Evolutionary conservation across 768 basidiomycete species (phyloP).

Genomic region (Lentinula aciculospora): DNA sequence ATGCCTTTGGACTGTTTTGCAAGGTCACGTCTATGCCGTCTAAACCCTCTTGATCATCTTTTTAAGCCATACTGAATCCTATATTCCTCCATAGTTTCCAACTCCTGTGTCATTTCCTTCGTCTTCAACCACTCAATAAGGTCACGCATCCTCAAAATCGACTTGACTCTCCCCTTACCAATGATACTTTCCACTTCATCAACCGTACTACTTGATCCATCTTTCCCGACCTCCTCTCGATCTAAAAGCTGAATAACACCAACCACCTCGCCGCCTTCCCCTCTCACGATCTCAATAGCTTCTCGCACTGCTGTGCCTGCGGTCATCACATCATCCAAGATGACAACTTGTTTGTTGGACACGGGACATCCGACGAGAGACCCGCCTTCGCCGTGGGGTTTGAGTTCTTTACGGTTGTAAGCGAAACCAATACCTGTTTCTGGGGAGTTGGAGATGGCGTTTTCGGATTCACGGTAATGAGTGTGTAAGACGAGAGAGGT

Average conservation of each 20-base stretch:
- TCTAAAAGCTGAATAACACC: constrained; percentile 88
- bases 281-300: constrained; percentile 68
- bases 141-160: constrained; percentile 83
- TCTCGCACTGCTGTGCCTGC: constrained; percentile 83
- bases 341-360: constrained; percentile 75
- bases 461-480: constrained; percentile 39
- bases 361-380: constrained; percentile 82
- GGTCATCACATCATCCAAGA: constrained; percentile 97
- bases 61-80: constrained; percentile 67
- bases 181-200: constrained; percentile 75
- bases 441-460: background rate
- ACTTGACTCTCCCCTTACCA: constrained; percentile 61
- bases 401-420: constrained; percentile 93
- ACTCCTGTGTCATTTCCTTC: constrained; percentile 57
- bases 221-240: constrained; percentile 77
- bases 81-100: constrained; percentile 74
- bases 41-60: constrained; percentile 18
- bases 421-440: constrained; percentile 59
- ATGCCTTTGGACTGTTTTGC: no score
- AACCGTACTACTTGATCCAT: constrained; percentile 65
- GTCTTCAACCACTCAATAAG: constrained; percentile 77
- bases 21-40: no score
- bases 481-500: constrained; percentile 73
- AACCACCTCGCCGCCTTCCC: constrained; percentile 73
- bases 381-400: constrained; percentile 96